Conservation (phyloP, 768 basidiomycete species). For the Mycena sanguinolenta region DNA sequence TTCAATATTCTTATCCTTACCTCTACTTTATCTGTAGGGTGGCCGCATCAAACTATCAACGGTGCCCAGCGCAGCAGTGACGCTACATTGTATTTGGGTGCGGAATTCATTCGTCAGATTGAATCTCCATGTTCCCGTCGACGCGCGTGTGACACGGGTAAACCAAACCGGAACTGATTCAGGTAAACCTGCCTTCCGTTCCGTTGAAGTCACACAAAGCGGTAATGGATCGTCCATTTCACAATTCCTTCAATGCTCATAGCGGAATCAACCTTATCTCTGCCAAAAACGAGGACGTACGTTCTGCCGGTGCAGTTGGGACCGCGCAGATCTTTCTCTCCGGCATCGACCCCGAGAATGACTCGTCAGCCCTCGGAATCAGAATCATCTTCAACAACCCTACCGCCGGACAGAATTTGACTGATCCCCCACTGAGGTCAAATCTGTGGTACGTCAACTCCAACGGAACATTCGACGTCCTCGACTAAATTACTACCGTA, state of each 20-base stretch:
- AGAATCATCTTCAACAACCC: conserved; percentile 35
- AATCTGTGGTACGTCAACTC: conserved; percentile 35
- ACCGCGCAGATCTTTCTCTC: conserved; percentile 43
- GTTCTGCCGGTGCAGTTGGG: conserved; percentile 46
- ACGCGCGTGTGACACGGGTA: conserved; percentile 39
- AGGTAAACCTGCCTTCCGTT: conserved; percentile 4
- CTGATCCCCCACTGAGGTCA: conserved; percentile 34
- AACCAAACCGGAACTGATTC: conserved; percentile 12
- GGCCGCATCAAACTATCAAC: conserved; percentile 41
- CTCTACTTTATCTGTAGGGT: conserved; percentile 26
- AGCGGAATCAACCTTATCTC: conserved; percentile 7
- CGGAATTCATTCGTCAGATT: conserved; percentile 37
- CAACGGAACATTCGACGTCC: conserved; percentile 33
- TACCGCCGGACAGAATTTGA: conserved; percentile 38
- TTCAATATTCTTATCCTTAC: too few species aligned
- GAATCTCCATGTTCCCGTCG: conserved; percentile 44
- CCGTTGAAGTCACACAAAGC: conserved; percentile 12
- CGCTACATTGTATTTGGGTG: conserved; percentile 44
- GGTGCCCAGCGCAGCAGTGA: conserved; percentile 41
- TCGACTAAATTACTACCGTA: conserved; percentile 27
- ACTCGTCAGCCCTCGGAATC: conserved; percentile 31
- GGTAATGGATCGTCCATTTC: neutral
- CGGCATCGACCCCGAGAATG: conserved; percentile 36
- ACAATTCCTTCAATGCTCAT: neutral
- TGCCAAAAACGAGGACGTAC: conserved; percentile 45